Base-by-base conservation (phyloP, 2,329 filamentous ascomycete genomes). In the Pseudovirgaria hyperparasitica region DNA sequence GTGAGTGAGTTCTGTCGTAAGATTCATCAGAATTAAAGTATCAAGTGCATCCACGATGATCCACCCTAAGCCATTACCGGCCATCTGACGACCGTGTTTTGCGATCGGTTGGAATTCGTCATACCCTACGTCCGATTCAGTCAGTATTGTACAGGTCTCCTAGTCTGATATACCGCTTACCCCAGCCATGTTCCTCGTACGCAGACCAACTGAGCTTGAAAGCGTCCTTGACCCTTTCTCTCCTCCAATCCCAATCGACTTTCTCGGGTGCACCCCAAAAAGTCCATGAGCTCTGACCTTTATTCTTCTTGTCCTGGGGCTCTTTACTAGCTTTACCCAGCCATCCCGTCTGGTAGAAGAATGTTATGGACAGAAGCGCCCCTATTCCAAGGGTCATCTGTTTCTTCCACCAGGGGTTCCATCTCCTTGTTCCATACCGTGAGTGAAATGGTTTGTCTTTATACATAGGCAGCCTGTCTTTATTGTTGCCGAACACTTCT, bases 11-110 rank as follows among this genome's bases (percentile, higher is more conserved):
- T 86, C 76, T 17, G 74, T 79, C 9, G 87, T 96, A 38, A 93
- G 65, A 52, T 96, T 96, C 90, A 98, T 98, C 34, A 98, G 65
- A 61, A 98, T 98, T 67, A 96, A 71, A 1, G 90, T 98, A 54
- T 98, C 90, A 36, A 98, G 63, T 9, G 87, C 76, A 58, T 98
- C 90, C 31, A 98, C 78, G 35, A 98, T 94, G 45, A 96, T 96
- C 90, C 92, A 98, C 16, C 90, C 90, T 56, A 98, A 67, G 15
- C 87, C 90, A 35, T 82, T 75, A 25, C 54, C 68, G 5, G 84
- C 76, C 87, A 98, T 96, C 43, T 90, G 75, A 27, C 65, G 66
- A 26, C 84, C 82, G 11, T 60, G 72, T 50, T 90, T 90, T 5
- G 80, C 74, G 16, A 87, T 58, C 2, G 90, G 90, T 42, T 82